A percentile compares a stretch with the other conserved stretches of the same genome.
Evolutionary conservation across 2,329 filamentous ascomycete species (phyloP).

Genomic region (Biscogniauxia mediterranea): DNA sequence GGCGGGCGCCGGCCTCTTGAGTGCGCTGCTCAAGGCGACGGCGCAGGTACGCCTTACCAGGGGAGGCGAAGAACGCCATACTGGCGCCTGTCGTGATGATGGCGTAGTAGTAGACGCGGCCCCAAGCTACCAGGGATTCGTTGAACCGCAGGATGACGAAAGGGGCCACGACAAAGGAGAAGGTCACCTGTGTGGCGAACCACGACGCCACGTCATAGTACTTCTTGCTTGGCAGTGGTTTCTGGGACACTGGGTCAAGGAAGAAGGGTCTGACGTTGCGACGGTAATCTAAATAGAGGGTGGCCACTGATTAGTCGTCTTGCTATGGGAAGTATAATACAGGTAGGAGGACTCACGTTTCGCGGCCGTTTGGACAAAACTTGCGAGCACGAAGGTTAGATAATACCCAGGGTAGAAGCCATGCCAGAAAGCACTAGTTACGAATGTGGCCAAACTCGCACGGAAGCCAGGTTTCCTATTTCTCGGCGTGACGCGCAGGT

Average conservation of each 20-base stretch:
- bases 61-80: constrained; percentile 76
- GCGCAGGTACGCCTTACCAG: constrained; percentile 62
- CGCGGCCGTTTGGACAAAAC: constrained; percentile 86
- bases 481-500: constrained; percentile 88
- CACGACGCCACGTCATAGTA: constrained; percentile 83
- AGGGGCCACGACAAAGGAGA: constrained; percentile 79
- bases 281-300: constrained; percentile 67
- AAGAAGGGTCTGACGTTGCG: constrained; percentile 92
- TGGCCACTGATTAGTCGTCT: constrained; percentile 15
- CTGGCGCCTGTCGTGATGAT: constrained; percentile 64
- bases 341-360: constrained; percentile 67
- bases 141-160: constrained; percentile 79
- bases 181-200: constrained; percentile 74
- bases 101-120: constrained; percentile 84
- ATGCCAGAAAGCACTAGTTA: constrained; percentile 95
- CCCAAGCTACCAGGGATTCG: constrained; percentile 74
- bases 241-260: constrained; percentile 71
- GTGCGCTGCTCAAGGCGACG: constrained; percentile 59
- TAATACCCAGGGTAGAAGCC: constrained; percentile 98
- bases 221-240: constrained; percentile 68
- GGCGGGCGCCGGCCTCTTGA: constrained; percentile 42
- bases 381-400: constrained; percentile 82
- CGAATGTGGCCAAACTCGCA: constrained; percentile 89
- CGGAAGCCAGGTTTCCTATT: constrained; percentile 96
- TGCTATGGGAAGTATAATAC: background rate